Evolutionary conservation across 805 yeast species (phyloP), one percentile per base, ranked within the genome.

Genomic region (Saccharomycopsis sp.): DNA sequence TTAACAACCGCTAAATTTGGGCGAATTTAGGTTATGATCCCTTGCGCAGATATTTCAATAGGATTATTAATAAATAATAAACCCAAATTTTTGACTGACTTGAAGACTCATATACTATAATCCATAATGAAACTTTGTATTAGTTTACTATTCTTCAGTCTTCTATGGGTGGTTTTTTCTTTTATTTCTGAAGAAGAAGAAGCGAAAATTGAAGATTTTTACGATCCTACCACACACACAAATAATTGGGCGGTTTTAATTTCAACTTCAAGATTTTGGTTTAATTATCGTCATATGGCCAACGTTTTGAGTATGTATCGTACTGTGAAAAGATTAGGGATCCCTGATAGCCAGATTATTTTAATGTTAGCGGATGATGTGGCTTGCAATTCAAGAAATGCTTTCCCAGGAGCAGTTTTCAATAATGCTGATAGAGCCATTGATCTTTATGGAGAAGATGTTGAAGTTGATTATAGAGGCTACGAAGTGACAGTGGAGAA

Each of bases 401-500:
- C 95, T 27, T 89, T 86, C 53, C 96, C 96, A 0, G 99, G 96
- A 1, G 81, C 94, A 3, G 95, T 92, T 5, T 92, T 81, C 70
- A 92, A 92, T 57, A 89, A 88, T 56, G 84, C 82, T 56, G 95
- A 87, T 58, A 80, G 94, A 54, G 92, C 81, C 9, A 69, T 92
- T 34, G 99, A 92, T 57, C 66, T 92, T 34, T 92, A 92, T 56
- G 97, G 98, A 34, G 95, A 85, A 49, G 79, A 79, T 54, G 83
- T 92, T 30, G 97, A 92, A 58, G 97, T 92, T 12, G 99, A 92
- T 60, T 92, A 87, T 58, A 66, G 96, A 48, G 99, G 99, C 1
- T 92, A 92, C 56, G 98, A 92, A 52, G 99, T 92, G 19, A 92
- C 98, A 0, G 99, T 92, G 18, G 97, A 92, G 58, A 89, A 87